These are phyloP conservation scores for Sporothrix dimorphospora DNA, from an alignment of 2,329 filamentous ascomycete species.

Conservation along the genomic window DNA sequence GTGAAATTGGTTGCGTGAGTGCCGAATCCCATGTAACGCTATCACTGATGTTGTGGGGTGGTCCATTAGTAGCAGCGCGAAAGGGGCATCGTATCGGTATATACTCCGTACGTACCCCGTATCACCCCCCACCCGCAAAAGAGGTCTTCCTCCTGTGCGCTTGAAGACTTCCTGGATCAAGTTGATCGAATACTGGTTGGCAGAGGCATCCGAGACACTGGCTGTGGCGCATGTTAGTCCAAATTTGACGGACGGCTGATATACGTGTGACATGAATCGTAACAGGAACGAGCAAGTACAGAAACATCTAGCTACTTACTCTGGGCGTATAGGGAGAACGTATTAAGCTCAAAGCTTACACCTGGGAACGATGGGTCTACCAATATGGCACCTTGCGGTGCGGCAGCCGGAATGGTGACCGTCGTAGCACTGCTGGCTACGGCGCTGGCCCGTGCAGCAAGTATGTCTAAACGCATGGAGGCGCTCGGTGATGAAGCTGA, in stretches of 20 bases:
- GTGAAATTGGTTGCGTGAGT: neutral
- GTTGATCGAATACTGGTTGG: conserved; percentile 18
- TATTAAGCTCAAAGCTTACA: conserved; percentile 11
- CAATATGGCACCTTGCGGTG: neutral
- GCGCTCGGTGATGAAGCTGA: neutral
- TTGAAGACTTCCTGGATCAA: neutral
- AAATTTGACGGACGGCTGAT: neutral
- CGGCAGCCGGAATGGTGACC: neutral
- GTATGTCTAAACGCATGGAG: neutral
- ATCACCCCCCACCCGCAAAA: neutral
- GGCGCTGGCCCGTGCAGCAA: neutral
- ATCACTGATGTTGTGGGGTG: neutral
- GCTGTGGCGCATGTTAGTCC: neutral
- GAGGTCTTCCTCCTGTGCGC: conserved; percentile 1
- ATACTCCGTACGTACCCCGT: neutral
- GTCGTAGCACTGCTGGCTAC: neutral
- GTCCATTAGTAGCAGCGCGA: neutral
- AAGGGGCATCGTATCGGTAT: no score
- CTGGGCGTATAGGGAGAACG: conserved; percentile 4
- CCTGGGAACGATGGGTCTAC: conserved; percentile 10
- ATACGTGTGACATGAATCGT: no score
- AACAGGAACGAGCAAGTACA: neutral
- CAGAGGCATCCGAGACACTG: neutral
- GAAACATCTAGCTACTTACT: neutral
- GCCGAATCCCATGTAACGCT: neutral